Base-by-base conservation (phyloP, 768 basidiomycete genomes). In the Pleurotus pulmonarius region DNA sequence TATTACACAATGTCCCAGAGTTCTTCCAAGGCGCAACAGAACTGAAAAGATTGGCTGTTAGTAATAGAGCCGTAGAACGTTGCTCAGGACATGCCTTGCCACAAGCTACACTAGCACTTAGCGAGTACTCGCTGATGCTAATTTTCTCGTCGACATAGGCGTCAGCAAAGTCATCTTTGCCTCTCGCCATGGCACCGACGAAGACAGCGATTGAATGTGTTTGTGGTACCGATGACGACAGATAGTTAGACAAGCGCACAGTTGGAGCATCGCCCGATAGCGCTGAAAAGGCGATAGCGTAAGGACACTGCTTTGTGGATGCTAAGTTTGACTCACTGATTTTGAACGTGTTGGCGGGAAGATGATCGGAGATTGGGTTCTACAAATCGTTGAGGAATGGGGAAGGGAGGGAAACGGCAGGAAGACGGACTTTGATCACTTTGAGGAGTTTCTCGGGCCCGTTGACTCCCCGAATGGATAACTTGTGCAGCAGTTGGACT, bases 161-260 rank as follows among this genome's bases (percentile, higher is more conserved):
- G 71, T 99, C 97, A 12, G 97, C 97, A 75, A 99, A 99, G 73
- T 96, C 92, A 63, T 99, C 97, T 49, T 83, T 86, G 9, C 96
- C 96, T 57, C 96, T 80, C 5, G 96, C 96, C 96, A 99, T 99
- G 18, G 96, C 97, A 48, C 96, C 96, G 56, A 99, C 94, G 63
- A 98, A 97, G 55, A 99, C 90, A 15, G 93, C 94, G 54, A 99
- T 75, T 38, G 88, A 88, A 64, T 98, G 93, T 4, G 92, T 90
- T 55, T 87, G 80, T 0, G 95, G 94, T 5, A 98, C 73, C 0
- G 87, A 91, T 20, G 20, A 20, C 0, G 87, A 87, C 45, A 99
- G 76, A 75, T 92, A 98, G 56, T 82, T 76, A 1, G 92, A 93
- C 46, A 98, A 74, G 44, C 90, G 81, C 59, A 89, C 77, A 1